Base-by-base conservation (phyloP, 2,329 filamentous ascomycete species). In the Delphinella strobiligena region DNA sequence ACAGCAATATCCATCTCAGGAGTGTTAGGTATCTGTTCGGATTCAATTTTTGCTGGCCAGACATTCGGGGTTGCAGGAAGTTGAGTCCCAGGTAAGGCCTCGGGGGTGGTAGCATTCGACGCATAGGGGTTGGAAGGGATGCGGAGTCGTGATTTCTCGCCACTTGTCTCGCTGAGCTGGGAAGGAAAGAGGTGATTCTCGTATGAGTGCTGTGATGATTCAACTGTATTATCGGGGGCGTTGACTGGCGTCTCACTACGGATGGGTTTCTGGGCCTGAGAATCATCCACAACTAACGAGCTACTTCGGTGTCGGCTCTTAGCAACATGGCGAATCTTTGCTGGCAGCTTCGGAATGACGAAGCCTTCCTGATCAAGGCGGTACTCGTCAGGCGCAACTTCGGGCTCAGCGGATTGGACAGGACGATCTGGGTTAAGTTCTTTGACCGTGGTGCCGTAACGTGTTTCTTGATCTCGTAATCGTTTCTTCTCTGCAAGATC, bases 381-480 rank as follows among this genome's bases (percentile, higher is more conserved):
- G 12, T 3, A 22, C 33, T 36, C 30, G 10, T 36, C 40, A 9
- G 31, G 31, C 8, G 9, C 31, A 12, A 17, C 9, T 3, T 33
- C 19, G 4, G 12, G 14, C 16, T 47, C 46, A 14, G 37, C 30
- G 5, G 55, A 56, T 7, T 44, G 51, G 1, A 61, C 37, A 10
- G 55, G 54, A 29, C 45, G 45, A 40, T 59, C 52, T 14, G 45
- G 52, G n/a, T 47, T 36, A 11, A 42, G 41, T 4, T 51, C 44
- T n/a, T 45, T 32, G 16, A 50, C 36, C 12, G 44, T 33, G 9
- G 24, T 15, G 9, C 41, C 45, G n/a, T 44, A 41, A 16, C 45
- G 41, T 18, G 44, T 35, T n/a, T 42, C 36, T n/a, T 52, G 51
- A 7, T 51, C 19, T 4, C 55, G 52, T 5, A 43, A 43, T 24